phyloP scores from a whole-genome alignment of 768 basidiomycete genomes.

The Leccinum rimulosum region DNA sequence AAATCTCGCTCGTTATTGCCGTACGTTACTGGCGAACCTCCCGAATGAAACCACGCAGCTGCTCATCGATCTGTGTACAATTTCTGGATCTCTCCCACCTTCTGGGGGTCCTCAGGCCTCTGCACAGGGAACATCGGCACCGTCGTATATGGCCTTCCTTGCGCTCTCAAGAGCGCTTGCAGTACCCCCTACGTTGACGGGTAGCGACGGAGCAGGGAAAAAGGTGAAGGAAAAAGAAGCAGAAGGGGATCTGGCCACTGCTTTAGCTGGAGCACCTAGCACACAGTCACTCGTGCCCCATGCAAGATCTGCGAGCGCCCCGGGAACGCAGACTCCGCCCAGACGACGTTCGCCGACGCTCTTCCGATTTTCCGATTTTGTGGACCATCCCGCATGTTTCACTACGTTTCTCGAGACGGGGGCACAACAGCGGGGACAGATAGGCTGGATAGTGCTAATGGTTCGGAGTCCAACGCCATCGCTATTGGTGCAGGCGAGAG shows the following conservation, averaged over 20 bases:
- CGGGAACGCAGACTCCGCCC: conserved; percentile 30
- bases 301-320: conserved; percentile 5
- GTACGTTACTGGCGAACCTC: conserved; percentile 75
- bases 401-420: conserved; percentile 87
- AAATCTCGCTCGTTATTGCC: conserved; percentile 84
- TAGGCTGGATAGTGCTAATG: conserved; percentile 40
- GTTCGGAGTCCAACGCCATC: conserved; percentile 11
- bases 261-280: conserved; percentile 27
- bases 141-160: conserved; percentile 80
- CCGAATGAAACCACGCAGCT: conserved; percentile 89
- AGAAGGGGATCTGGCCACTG: conserved; percentile 19
- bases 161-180: conserved; percentile 61
- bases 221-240: conserved; percentile 13
- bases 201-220: conserved; percentile 21
- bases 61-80: conserved; percentile 89
- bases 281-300: conserved; percentile 12
- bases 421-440: conserved; percentile 72
- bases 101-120: conserved; percentile 21
- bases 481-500: conserved; percentile 32
- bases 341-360: conserved; percentile 75
- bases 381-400: conserved; percentile 83
- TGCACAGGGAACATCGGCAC: conserved; percentile 27
- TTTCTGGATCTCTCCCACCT: conserved; percentile 46
- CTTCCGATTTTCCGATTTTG: conserved; percentile 94
- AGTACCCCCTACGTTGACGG: conserved; percentile 41